phyloP scores from a whole-genome alignment of 1,284 basidiomycete species.

The Takashimella tepidaria region DNA sequence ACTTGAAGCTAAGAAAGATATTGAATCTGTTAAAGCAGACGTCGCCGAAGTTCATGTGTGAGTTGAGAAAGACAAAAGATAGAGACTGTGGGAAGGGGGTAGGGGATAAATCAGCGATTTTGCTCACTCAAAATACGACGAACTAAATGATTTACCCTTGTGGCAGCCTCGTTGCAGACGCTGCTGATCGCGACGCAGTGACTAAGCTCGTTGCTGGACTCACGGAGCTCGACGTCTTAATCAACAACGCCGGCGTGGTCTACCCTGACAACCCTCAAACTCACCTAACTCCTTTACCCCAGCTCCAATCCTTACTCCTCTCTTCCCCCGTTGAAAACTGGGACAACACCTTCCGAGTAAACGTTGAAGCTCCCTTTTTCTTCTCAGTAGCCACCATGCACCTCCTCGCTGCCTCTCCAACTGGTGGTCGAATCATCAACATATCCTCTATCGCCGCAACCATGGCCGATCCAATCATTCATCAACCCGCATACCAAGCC shows the following conservation, averaged over 20 bases:
- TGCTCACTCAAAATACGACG: too few relatives aligned
- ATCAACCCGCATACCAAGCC: constrained; percentile 35
- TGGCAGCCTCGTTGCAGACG: constrained; percentile 15
- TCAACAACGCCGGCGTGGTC: constrained; percentile 25
- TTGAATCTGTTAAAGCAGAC: constrained; percentile 8
- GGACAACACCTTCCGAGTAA: constrained; percentile 18
- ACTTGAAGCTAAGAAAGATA: constrained; percentile 14
- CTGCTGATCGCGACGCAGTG: constrained; percentile 14
- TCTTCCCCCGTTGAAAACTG: constrained; percentile 17
- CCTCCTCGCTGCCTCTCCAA: constrained; percentile 13
- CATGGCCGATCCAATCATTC: constrained; percentile 23
- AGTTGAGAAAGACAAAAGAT: not conserved
- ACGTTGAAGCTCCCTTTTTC: constrained; percentile 22
- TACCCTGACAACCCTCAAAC: constrained; percentile 18
- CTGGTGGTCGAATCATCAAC: constrained; percentile 25
- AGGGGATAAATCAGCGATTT: too few relatives aligned
- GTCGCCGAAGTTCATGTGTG: constrained; percentile 15
- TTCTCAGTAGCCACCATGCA: constrained; percentile 20
- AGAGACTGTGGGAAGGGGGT: too few relatives aligned
- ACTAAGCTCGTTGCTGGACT: constrained; percentile 7
- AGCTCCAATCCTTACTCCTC: constrained; percentile 21
- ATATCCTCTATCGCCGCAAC: constrained; percentile 22
- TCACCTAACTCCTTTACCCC: constrained; percentile 16
- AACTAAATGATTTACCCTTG: too few relatives aligned
- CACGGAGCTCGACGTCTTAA: constrained; percentile 17